Evolutionary conservation across 331 rosid genomes (phyloP), one percentile per base, ranked within the genome.

Genomic region (Erythrophleum ivorense): DNA sequence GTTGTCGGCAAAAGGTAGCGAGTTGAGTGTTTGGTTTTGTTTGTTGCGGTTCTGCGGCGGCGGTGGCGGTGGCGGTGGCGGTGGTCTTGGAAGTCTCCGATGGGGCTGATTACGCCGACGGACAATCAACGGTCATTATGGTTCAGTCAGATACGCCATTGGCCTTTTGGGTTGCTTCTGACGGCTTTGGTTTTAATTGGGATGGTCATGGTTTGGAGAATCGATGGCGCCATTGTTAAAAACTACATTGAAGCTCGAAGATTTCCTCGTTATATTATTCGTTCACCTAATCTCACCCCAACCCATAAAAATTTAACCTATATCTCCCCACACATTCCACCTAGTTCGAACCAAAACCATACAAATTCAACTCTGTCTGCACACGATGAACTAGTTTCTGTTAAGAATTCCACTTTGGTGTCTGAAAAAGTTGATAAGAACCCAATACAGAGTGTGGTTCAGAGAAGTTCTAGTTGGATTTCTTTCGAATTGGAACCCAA

Each of bases 161-260:
- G 94, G 94, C 91, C 92, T 52, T 80, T 89, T 75, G 92, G 91
- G 64, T 71, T 91, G 9, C 84, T 67, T 41, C 34, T 95, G 40
- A 78, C 94, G 8, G 81, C 83, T 63, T 79, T 90, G 48, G 88
- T 88, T 82, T 76, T 94, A 21, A 75, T 89, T 55, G 92, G 89
- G 75, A 89, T 89, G 90, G 78, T 90, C 11, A 80, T 85, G 6
- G 79, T 96, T 86, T 96, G 97, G 98, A 89, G 94, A 82, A 77
- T 91, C 65, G 97, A 89, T 78, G 97, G 92, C 1, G 72, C 85
- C 73, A 84, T 92, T 45, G 81, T 93, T 19, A 89, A 81, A 77
- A 84, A 55, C 77, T 54, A 88, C 79, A 55, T 96, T 77, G 81
- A 91, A 80, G 84, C 80, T 80, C 87, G 90, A 80, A 89, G 78